These are phyloP conservation scores for Aspergillus sojae DNA, from an alignment of 2,329 filamentous ascomycete genomes.

Conservation along the genomic window DNA sequence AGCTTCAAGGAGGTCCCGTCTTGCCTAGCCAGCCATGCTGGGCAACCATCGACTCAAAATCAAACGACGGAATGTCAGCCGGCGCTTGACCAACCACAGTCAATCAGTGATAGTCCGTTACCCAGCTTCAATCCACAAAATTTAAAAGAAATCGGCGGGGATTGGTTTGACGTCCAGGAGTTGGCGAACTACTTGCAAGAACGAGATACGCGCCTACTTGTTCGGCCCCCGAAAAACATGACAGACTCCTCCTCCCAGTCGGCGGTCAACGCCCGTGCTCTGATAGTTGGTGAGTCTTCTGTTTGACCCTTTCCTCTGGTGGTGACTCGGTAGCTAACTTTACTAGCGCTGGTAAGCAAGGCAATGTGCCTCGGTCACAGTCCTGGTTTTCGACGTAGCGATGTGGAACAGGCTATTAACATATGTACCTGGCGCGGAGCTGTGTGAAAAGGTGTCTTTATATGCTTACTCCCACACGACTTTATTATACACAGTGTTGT, in stretches of 20 bases:
- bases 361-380: conserved; percentile 20
- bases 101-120: background rate
- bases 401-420: conserved; percentile 18
- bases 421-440: background rate
- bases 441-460: background rate
- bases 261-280: background rate
- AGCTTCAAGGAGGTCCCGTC: background rate
- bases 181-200: background rate
- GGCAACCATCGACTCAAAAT: background rate
- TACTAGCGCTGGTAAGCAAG: conserved; percentile 6
- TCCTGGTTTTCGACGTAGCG: conserved; percentile 17
- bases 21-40: background rate
- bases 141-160: background rate
- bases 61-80: background rate
- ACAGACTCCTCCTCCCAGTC: background rate
- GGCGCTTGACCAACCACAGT: background rate
- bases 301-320: background rate
- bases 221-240: background rate
- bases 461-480: background rate
- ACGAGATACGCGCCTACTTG: background rate
- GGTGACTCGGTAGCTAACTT: background rate
- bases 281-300: background rate
- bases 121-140: background rate
- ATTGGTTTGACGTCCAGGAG: background rate
- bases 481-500: background rate